Percentiles rank a stretch among this genome's conserved stretches.
These are phyloP conservation scores for Sugiyamaella sp. DNA, from an alignment of 1,139 yeast species.

Conservation along the genomic window DNA sequence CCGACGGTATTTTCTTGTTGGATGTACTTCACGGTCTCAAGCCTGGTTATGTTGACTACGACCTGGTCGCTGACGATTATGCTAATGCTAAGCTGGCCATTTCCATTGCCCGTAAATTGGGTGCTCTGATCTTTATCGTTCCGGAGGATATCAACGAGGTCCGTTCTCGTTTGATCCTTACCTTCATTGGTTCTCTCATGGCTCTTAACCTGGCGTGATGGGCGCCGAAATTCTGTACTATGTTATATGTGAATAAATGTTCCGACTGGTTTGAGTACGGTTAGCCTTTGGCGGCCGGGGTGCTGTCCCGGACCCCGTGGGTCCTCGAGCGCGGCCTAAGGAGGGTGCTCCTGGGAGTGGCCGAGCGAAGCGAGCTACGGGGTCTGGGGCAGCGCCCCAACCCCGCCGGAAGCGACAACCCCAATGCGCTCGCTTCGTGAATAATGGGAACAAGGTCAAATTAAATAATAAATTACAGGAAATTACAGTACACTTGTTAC, in stretches of 20 bases:
- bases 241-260: conserved; percentile 12
- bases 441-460: not conserved
- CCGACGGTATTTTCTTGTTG: conserved; percentile 78
- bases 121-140: conserved; percentile 96
- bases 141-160: conserved; percentile 99
- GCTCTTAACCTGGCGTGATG: conserved; percentile 43
- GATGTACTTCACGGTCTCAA: conserved; percentile 92
- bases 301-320: too few relatives aligned
- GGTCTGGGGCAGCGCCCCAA: too few relatives aligned
- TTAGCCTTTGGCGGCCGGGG: too few relatives aligned
- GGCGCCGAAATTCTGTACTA: conserved; percentile 4
- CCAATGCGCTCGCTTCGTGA: not conserved
- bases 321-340: too few relatives aligned
- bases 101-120: conserved; percentile 96
- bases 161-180: conserved; percentile 86
- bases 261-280: too few relatives aligned
- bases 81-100: conserved; percentile 97
- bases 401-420: too few relatives aligned
- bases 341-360: too few relatives aligned
- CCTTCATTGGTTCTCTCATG: conserved; percentile 96
- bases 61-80: conserved; percentile 81
- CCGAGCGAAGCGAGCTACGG: too few relatives aligned
- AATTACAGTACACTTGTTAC: not conserved
- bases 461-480: conserved; percentile 6
- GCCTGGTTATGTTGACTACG: conserved; percentile 97